Evolutionary conservation across 140 eudicot genomes (phyloP).

Genomic region (Eryngium alpinum): DNA sequence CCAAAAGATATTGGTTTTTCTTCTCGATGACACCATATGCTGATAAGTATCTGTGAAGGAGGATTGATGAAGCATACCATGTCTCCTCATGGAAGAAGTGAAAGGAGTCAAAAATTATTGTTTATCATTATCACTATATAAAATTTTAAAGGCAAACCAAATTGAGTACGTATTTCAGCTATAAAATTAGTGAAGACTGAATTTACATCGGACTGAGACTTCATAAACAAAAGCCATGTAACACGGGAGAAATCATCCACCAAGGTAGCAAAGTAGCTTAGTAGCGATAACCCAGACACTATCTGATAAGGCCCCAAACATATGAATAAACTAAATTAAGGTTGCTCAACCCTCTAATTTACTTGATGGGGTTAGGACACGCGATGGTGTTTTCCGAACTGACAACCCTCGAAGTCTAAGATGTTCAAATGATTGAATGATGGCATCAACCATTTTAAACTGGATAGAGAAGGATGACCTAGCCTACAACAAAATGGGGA

Average conservation of each 20-base stretch:
- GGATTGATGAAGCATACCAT: not conserved
- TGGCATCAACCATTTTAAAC: no score
- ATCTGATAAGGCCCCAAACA: no score
- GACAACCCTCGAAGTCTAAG: no score
- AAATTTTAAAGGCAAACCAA: not conserved
- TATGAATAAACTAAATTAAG: no score
- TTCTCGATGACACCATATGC: not conserved
- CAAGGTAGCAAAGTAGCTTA: not conserved
- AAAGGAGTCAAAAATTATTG: not conserved
- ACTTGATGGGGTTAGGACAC: no score
- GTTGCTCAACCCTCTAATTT: no score
- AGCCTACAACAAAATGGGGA: no score
- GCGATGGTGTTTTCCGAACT: no score
- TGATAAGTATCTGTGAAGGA: not conserved
- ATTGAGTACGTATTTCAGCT: not conserved
- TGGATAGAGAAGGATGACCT: no score
- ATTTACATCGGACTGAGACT: not conserved
- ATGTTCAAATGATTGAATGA: no score
- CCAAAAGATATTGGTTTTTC: not conserved
- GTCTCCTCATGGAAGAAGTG: not conserved
- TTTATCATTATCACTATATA: not conserved
- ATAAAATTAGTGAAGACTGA: not conserved
- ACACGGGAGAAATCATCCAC: slow-evolving; percentile 1
- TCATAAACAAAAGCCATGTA: not conserved
- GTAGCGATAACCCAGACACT: no score